Evolutionary conservation across 441 rosid genomes (phyloP).

Genomic region (Omphalea diandra): DNA sequence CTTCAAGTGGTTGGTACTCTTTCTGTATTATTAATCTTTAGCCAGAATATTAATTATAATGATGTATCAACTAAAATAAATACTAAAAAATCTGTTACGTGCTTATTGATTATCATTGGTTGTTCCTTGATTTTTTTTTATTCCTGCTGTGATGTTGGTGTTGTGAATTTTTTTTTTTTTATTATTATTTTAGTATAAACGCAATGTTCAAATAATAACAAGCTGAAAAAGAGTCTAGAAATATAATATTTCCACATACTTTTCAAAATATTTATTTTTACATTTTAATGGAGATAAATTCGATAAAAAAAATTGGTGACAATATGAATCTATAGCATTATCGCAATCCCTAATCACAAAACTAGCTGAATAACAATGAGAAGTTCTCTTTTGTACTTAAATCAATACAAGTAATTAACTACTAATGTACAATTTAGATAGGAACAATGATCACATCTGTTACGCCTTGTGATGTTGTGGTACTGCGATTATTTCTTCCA

Average conservation of each 20-base stretch:
- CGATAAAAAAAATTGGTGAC: too few species aligned
- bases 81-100: not conserved
- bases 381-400: too few species aligned
- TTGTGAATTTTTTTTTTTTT: not conserved
- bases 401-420: too few species aligned
- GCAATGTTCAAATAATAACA: not conserved
- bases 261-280: too few species aligned
- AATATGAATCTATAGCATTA: too few species aligned
- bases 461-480: too few species aligned
- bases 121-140: not conserved
- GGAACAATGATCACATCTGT: too few species aligned
- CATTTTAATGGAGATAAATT: too few species aligned
- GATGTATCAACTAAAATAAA: slow-evolving; percentile 7
- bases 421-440: too few species aligned
- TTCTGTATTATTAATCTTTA: not conserved
- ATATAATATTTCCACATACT: not conserved
- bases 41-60: not conserved
- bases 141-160: not conserved
- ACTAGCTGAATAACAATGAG: too few species aligned
- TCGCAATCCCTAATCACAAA: too few species aligned
- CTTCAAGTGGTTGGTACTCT: slow-evolving; percentile 41
- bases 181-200: too few species aligned
- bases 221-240: not conserved
- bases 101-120: not conserved
- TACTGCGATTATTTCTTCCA: not conserved